Base-by-base conservation (phyloP, 2,329 filamentous ascomycete species). In the Pseudocercospora ulei region DNA sequence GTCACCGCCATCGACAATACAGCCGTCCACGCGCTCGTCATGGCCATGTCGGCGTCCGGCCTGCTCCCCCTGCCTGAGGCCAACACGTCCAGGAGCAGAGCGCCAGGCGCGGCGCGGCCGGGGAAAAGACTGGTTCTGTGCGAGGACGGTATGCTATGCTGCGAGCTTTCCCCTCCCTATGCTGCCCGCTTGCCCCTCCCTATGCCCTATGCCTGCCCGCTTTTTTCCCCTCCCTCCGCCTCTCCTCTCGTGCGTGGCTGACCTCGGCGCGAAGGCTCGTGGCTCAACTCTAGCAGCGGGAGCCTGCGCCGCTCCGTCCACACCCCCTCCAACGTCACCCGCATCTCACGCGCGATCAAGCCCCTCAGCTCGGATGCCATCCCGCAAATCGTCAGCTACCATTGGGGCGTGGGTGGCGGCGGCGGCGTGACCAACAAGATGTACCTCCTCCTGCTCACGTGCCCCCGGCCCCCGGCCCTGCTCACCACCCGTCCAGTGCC, bases 381-480 rank as follows among this genome's bases (percentile, higher is more conserved):
- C 8, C 65, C 65, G 6, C 69, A 72, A 46, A 62, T 72, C 17
- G 64, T 68, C 3, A 69, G 68, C 47, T 72, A 72, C 48, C 66
- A 70, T 31, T 63, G 60, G 35, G 69, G 69, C 5, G 59, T 71
- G 3, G 69, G 67, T 3, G 62, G 61, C 2, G 57, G 60, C 20
- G 67, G 67, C 7, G 62, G 63, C 3, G 52, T 64, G 3, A 43
- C 68, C 16, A 63, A 64, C 41, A 62, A 62, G 33, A 35, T 70
- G 22, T 38, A 26, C 7, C 14, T 18, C 12, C 5, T 2, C 11
- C 1, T 7, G 4, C n/a, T n/a, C 1, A 14, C 5, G 7, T 3
- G 7, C 16, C 7, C 5, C 16, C 18, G 4, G 4, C 2, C n/a
- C 8, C 9, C 2, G 30, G 19, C 3, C n/a, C 19, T 17, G 16